These are phyloP conservation scores for Irpex sp. DNA, from an alignment of 1,284 basidiomycete genomes.

Conservation along the genomic window DNA sequence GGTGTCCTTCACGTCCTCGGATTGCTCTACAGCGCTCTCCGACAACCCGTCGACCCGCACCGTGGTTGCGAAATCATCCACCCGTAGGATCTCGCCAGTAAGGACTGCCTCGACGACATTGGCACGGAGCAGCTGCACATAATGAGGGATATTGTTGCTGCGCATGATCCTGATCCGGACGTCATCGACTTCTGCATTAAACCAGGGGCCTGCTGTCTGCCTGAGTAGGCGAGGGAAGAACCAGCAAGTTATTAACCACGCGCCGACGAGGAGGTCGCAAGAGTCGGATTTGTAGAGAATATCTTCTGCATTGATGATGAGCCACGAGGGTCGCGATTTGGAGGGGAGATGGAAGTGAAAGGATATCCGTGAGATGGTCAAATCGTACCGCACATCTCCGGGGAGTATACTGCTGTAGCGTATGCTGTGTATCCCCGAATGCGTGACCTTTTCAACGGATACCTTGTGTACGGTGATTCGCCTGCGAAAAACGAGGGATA, in stretches of 20 bases:
- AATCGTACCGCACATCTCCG: slow-evolving; percentile 19
- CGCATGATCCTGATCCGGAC: slow-evolving; percentile 33
- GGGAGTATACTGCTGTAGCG: slow-evolving; percentile 18
- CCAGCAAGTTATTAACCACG: slow-evolving; percentile 29
- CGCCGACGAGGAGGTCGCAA: slow-evolving; percentile 29
- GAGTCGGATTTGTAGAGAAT: slow-evolving; percentile 31
- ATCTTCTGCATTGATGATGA: slow-evolving; percentile 25
- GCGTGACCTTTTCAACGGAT: slow-evolving; percentile 17
- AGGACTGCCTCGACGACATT: slow-evolving; percentile 37
- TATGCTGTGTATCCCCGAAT: slow-evolving; percentile 15
- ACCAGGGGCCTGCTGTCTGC: slow-evolving; percentile 34
- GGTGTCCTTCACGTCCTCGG: not conserved
- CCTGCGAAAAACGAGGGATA: slow-evolving; percentile 17
- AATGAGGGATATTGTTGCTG: slow-evolving; percentile 34
- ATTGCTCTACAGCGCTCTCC: slow-evolving; percentile 12
- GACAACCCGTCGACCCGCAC: slow-evolving; percentile 25
- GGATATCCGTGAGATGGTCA: slow-evolving; percentile 13
- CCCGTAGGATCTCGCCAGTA: slow-evolving; percentile 35
- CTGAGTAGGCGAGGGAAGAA: slow-evolving; percentile 38
- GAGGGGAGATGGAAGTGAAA: slow-evolving; percentile 32
- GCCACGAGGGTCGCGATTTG: slow-evolving; percentile 28
- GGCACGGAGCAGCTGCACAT: slow-evolving; percentile 32
- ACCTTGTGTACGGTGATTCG: slow-evolving; percentile 18
- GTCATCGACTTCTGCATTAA: slow-evolving; percentile 31
- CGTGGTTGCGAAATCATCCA: slow-evolving; percentile 35